These are phyloP conservation scores for Echeveria elegans DNA, from an alignment of 164 flowering plant species.

Conservation along the genomic window DNA sequence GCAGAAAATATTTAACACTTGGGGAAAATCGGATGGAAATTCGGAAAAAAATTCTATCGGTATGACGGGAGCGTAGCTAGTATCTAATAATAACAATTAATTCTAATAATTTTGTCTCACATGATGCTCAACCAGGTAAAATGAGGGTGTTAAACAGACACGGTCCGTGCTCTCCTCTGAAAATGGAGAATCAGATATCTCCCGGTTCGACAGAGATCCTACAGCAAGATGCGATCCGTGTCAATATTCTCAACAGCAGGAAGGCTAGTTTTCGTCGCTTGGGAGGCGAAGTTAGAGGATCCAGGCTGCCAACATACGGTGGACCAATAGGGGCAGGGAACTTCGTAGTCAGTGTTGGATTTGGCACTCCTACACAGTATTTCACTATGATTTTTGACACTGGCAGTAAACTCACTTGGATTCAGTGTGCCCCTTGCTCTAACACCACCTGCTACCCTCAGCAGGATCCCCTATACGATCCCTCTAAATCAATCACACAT, in stretches of 20 bases:
- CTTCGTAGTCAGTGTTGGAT: constrained; percentile 31
- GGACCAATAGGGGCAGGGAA: constrained; percentile 30
- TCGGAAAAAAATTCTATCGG: too few species aligned
- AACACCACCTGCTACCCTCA: constrained; percentile 7
- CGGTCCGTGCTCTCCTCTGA: neutral
- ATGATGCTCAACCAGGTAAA: neutral
- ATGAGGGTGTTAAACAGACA: neutral
- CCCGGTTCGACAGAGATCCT: neutral
- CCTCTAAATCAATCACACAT: neutral
- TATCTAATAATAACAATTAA: too few species aligned
- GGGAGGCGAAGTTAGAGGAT: neutral
- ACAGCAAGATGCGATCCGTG: neutral
- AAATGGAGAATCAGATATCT: neutral
- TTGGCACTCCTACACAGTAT: constrained; percentile 32
- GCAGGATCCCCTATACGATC: neutral
- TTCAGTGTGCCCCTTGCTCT: constrained; percentile 38
- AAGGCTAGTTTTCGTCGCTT: neutral
- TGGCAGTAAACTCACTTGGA: constrained; percentile 45
- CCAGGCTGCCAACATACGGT: neutral
- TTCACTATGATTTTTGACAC: constrained; percentile 34
- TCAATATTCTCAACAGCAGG: neutral
- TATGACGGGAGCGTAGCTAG: too few species aligned
- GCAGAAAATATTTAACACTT: too few species aligned
- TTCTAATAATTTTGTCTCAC: too few species aligned
- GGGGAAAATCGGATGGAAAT: too few species aligned